These are phyloP conservation scores for Paracamarosporium sp. DNA, from an alignment of 2,329 filamentous ascomycete genomes.

Conservation along the genomic window DNA sequence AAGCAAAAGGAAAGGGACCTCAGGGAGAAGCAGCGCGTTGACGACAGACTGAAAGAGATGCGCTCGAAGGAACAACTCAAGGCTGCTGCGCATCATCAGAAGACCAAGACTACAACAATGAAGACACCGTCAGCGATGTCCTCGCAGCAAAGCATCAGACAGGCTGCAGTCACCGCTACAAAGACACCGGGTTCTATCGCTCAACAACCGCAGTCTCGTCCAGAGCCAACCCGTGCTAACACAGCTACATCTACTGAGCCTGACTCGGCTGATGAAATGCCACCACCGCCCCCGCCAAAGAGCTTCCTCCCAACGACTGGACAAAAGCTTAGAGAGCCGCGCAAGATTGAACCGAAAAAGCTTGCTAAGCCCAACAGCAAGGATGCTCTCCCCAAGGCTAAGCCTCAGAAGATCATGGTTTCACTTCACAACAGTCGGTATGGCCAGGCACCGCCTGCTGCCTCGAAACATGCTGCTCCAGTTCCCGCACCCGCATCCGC, in stretches of 20 bases:
- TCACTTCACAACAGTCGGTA: constrained; percentile 66
- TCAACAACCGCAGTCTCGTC: constrained; percentile 38
- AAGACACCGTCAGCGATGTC: constrained; percentile 60
- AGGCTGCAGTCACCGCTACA: constrained; percentile 26
- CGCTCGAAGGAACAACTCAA: constrained; percentile 75
- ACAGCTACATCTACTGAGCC: constrained; percentile 41
- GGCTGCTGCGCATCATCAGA: constrained; percentile 56
- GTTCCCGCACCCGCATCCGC: constrained; percentile 60
- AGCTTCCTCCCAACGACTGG: constrained; percentile 55
- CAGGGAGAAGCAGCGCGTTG: constrained; percentile 68
- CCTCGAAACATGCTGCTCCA: constrained; percentile 47
- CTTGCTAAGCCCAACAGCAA: constrained; percentile 66
- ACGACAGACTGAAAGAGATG: constrained; percentile 71
- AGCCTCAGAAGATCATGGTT: constrained; percentile 68
- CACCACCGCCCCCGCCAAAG: constrained; percentile 67
- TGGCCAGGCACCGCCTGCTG: constrained; percentile 37
- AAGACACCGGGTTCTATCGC: constrained; percentile 58
- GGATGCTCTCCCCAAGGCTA: constrained; percentile 64
- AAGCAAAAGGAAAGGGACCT: constrained; percentile 63
- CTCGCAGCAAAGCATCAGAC: constrained; percentile 39
- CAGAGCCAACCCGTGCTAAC: constrained; percentile 33
- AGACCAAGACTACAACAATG: constrained; percentile 38
- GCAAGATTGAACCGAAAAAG: constrained; percentile 37
- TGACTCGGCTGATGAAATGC: constrained; percentile 60
- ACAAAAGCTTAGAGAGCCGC: constrained; percentile 64